These are phyloP conservation scores for Kluyveromyces marxianus DNA, from an alignment of 1,139 yeast genomes.

Conservation along the genomic window DNA sequence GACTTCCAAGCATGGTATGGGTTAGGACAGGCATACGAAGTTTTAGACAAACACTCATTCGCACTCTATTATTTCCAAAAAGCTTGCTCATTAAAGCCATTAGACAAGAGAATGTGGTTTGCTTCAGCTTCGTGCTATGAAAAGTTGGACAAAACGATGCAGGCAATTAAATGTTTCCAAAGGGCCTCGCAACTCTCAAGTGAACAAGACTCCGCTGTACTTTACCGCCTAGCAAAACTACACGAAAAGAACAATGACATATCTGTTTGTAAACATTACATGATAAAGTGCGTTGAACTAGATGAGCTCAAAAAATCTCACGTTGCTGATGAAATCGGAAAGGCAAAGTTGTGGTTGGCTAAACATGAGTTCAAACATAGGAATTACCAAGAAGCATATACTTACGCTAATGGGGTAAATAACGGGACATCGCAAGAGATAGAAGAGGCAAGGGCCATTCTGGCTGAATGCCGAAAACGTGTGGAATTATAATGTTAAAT, in stretches of 20 bases:
- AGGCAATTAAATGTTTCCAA: conserved; percentile 39
- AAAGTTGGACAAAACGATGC: conserved; percentile 55
- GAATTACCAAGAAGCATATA: conserved; percentile 63
- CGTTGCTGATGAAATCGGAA: conserved; percentile 66
- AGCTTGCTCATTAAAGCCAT: conserved; percentile 82
- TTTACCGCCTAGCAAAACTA: conserved; percentile 62
- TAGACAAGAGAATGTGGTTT: conserved; percentile 94
- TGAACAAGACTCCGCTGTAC: conserved; percentile 44
- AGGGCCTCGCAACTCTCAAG: conserved; percentile 41
- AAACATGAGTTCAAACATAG: conserved; percentile 50
- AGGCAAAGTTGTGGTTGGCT: conserved; percentile 86
- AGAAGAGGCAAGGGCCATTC: conserved; percentile 82
- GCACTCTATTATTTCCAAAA: conserved; percentile 88
- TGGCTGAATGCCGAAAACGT: conserved; percentile 52
- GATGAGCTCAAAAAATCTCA: conserved; percentile 59
- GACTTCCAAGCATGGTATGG: conserved; percentile 99
- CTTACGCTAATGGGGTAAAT: conserved; percentile 64
- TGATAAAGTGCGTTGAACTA: conserved; percentile 59
- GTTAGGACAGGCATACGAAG: conserved; percentile 95
- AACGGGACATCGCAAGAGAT: conserved; percentile 78
- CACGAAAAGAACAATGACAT: conserved; percentile 50
- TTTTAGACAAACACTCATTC: conserved; percentile 88
- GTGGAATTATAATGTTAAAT: conserved; percentile 6
- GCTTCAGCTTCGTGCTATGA: conserved; percentile 90
- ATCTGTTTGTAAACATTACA: conserved; percentile 52